Evolutionary conservation across 1,284 basidiomycete species (phyloP), one percentile per base, ranked within the genome.

Genomic region (Cryptococcus sp.): DNA sequence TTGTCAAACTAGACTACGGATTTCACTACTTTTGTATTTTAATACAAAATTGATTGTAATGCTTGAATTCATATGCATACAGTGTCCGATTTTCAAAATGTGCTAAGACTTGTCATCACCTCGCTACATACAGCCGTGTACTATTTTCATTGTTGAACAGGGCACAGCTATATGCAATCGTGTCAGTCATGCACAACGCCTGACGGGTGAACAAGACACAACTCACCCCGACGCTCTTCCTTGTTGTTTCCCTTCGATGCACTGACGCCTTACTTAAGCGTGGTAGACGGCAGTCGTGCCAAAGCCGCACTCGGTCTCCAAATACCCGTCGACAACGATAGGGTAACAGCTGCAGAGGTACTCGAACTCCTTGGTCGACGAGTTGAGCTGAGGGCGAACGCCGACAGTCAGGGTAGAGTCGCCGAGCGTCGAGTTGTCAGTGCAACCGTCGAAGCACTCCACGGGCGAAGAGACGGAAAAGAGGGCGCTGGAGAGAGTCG

Each of bases 351-450:
- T 44, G 22, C 41, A 44, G n/a, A 22, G n/a, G 22, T 44, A 44
- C n/a, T 44, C 41, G 22, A 44, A 44, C 41, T 44, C 41, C 41
- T 44, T 44, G 41, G 41, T 44, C 41, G 41, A n/a, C n/a, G n/a
- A 19, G 41, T 44, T 44, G n/a, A 44, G 41, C 41, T 44, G n/a
- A 22, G 41, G 41, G 6, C 22, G n/a, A 22, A 44, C 41, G 41
- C 41, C 41, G 41, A 44, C 41, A 15, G 41, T 44, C 6, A 10
- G 41, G n/a, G 41, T 44, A 22, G n/a, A 19, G 6, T 8, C n/a
- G 38, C 38, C n/a, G 29, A 34, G 29, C 29, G 29, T 34, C 29
- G 29, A 34, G 29, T 34, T 34, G 41, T 44, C 22, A 16, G n/a
- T 22, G 41, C 41, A 44, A 3, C n/a, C 41, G 41, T 44, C 41